Conservation (phyloP, 2,329 filamentous ascomycete genomes). For the Trichoderma atroviride region DNA sequence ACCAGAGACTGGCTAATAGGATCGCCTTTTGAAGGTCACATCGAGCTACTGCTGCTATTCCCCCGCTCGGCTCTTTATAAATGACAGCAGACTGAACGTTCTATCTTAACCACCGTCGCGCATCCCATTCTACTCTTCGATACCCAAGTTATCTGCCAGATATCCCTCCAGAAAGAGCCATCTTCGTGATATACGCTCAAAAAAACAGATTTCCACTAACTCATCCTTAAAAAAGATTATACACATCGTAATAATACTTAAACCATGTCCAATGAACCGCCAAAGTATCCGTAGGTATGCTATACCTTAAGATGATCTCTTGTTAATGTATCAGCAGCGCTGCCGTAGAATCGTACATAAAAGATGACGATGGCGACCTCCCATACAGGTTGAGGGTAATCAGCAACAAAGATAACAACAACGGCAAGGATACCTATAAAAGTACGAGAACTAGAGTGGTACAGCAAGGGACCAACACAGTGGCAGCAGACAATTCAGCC, state of each 20-base stretch:
- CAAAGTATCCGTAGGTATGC: constrained; percentile 6
- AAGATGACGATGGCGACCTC: neutral
- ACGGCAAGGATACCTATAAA: neutral
- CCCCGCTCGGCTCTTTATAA: no score
- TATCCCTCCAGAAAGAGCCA: neutral
- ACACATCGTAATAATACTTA: neutral
- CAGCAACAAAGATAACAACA: neutral
- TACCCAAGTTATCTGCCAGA: no score
- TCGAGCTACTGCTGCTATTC: no score
- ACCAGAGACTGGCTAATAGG: no score
- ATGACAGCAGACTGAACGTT: no score
- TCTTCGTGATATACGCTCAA: neutral
- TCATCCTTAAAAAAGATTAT: neutral
- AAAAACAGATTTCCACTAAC: neutral
- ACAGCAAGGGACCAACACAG: neutral
- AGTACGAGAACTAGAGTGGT: neutral
- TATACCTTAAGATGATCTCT: neutral
- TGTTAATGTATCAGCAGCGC: constrained; percentile 8
- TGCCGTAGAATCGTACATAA: neutral
- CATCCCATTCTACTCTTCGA: no score
- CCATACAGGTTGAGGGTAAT: neutral
- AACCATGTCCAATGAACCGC: neutral
- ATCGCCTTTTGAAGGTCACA: no score
- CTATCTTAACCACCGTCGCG: no score
- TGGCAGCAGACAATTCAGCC: neutral